Percentiles rank a stretch among this genome's conserved stretches.
phyloP scores from a whole-genome alignment of 495 filamentous ascomycete genomes.

The Xylaria acuta region DNA sequence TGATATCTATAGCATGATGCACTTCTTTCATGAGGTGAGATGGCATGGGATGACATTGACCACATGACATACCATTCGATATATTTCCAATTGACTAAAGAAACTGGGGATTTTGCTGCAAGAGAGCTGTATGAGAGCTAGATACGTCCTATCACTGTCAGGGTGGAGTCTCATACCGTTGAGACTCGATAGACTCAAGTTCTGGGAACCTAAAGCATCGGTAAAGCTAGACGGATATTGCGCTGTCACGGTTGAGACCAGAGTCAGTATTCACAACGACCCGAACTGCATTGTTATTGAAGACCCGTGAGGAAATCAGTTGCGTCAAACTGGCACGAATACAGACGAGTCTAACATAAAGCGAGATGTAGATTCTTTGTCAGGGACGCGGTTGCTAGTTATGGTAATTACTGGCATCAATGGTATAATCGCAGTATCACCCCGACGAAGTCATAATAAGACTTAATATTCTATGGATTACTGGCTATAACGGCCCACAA shows the following conservation, averaged over 20 bases:
- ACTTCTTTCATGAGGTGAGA: background rate
- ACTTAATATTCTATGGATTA: too few relatives aligned
- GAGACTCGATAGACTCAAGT: constrained; percentile 14
- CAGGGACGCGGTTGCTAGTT: too few relatives aligned
- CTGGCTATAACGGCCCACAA: too few relatives aligned
- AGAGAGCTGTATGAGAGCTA: background rate
- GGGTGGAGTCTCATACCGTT: background rate
- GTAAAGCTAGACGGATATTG: constrained; percentile 3
- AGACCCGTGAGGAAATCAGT: background rate
- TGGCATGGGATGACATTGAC: too few relatives aligned
- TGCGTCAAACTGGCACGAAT: background rate
- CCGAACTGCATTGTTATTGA: background rate
- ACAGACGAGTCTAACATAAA: background rate
- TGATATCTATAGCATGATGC: background rate
- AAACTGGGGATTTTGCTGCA: constrained; percentile 3
- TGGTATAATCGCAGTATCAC: too few relatives aligned
- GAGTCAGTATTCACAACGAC: background rate
- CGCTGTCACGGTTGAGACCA: background rate
- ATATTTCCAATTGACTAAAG: background rate
- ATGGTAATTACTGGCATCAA: too few relatives aligned
- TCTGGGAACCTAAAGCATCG: constrained; percentile 11
- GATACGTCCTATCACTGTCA: background rate
- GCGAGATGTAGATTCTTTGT: background rate
- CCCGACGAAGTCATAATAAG: too few relatives aligned
- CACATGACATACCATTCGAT: background rate